Base-by-base conservation (phyloP, 805 yeast species). In the Nakazawaea holstii region DNA sequence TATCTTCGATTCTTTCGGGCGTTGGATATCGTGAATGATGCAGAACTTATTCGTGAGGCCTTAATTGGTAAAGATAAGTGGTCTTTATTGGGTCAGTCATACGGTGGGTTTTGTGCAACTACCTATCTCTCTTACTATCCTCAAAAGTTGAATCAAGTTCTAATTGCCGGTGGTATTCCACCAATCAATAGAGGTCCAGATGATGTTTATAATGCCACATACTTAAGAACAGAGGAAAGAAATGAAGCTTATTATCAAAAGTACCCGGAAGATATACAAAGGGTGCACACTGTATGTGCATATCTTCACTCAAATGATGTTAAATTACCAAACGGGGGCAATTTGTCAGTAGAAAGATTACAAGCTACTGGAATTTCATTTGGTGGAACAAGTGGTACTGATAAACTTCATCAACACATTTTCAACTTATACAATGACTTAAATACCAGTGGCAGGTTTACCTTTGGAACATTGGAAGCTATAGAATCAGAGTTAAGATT, bases 141-240 rank as follows among this genome's bases (percentile, higher is more conserved):
- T 1, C 57, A 58, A 1, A 62, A 74, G 2, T 49, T 79, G 27
- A 64, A 64, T 37, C 71, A 68, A 43, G 74, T 74, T 1, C 55
- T 79, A 14, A 58, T 79, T 24, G 72, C 84, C 0, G 85, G 82
- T 1, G 85, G 84, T 6, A 66, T 79, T 11, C 84, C 85, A 2
- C 84, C 84, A 1, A 57, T 79, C 14, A 66, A 64, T 6, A 56
- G 53, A 30, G 54, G 65, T 1, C 69, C 77, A 5, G 77, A 73
- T 42, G 72, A 73, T 35, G 82, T 79, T 8, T 77, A 79, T 52
- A 46, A 49, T 9, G 74, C 74, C 2, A 75, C 82, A 3, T 76
- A 71, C 50, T 53, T 63, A 30, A 59, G 77, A 15, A 74, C 80
- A 1, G 62, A 49, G 15, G 77, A 76, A 44, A 59, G 82, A 43